Evolutionary conservation across 2,329 filamentous ascomycete species (phyloP).

Genomic region (Didymella pinodella): DNA sequence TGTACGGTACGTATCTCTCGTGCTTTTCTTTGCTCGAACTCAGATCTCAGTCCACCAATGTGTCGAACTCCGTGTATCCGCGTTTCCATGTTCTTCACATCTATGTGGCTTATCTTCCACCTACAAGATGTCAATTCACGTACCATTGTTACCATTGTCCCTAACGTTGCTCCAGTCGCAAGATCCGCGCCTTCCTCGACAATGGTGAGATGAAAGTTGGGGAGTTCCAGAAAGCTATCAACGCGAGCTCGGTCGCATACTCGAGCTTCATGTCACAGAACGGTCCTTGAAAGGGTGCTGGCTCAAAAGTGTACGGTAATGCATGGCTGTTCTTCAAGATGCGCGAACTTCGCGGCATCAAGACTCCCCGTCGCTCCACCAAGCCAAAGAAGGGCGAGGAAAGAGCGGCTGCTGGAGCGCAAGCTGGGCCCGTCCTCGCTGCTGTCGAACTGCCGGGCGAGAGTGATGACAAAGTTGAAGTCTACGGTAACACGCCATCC

Average conservation of each 20-base stretch:
- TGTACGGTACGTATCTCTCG: neutral
- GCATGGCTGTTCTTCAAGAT: slow-evolving; percentile 58
- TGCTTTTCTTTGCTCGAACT: neutral
- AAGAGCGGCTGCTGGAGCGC: neutral
- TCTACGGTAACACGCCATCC: neutral
- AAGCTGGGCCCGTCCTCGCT: neutral
- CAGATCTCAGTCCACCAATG: too few relatives aligned
- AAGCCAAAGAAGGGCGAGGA: slow-evolving; percentile 7
- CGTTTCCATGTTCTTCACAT: too few relatives aligned
- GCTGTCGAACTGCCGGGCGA: neutral
- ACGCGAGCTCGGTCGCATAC: slow-evolving; percentile 48
- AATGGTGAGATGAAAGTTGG: slow-evolving; percentile 55
- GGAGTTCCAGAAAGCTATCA: slow-evolving; percentile 54
- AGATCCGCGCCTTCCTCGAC: slow-evolving; percentile 39
- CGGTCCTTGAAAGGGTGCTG: neutral
- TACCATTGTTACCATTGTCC: neutral
- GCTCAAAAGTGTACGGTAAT: slow-evolving; percentile 1
- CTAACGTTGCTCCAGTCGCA: neutral
- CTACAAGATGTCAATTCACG: neutral
- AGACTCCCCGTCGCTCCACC: slow-evolving; percentile 23
- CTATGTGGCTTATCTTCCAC: too few relatives aligned
- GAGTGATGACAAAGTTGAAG: neutral
- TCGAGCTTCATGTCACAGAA: neutral
- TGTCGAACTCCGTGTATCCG: neutral
- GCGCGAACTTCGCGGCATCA: slow-evolving; percentile 59